These are phyloP conservation scores for Ailanthus altissimus DNA, from an alignment of 345 rosid genomes.

Conservation along the genomic window DNA sequence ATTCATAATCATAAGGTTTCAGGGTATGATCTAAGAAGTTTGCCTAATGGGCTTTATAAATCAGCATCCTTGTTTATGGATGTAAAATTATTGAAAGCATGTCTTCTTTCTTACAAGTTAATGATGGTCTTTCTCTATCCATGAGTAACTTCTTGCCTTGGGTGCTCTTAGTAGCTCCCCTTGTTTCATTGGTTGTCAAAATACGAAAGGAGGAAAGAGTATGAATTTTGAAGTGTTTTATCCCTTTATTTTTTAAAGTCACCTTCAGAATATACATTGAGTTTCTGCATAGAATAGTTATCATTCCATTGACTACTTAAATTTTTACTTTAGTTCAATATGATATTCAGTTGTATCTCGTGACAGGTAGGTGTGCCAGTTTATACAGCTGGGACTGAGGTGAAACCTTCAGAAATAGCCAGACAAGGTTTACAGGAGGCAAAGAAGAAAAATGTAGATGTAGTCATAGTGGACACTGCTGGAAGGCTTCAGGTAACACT, in stretches of 20 bases:
- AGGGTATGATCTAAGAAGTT: background rate
- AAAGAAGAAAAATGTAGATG: slow-evolving; percentile 76
- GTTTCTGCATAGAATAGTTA: background rate
- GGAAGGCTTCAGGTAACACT: slow-evolving; percentile 92
- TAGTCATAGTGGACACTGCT: slow-evolving; percentile 92
- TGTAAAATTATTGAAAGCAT: background rate
- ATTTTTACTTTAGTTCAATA: slow-evolving; percentile 16
- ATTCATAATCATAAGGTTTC: background rate
- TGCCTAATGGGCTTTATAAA: background rate
- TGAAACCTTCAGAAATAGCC: slow-evolving; percentile 88
- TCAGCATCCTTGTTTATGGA: background rate
- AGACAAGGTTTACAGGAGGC: slow-evolving; percentile 87
- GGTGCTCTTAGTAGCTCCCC: background rate
- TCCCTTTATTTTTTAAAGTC: background rate
- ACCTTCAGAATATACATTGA: background rate
- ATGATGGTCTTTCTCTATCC: background rate
- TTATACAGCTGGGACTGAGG: slow-evolving; percentile 81
- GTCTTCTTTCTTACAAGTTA: background rate
- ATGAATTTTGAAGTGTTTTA: slow-evolving; percentile 1
- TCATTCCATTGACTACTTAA: background rate
- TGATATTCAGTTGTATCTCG: slow-evolving; percentile 37
- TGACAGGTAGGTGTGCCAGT: slow-evolving; percentile 91
- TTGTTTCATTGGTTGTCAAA: background rate
- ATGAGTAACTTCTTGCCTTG: background rate
- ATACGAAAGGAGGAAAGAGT: background rate